Evolutionary conservation across 495 filamentous ascomycete species (phyloP).

Genomic region (Neurospora cerealis): DNA sequence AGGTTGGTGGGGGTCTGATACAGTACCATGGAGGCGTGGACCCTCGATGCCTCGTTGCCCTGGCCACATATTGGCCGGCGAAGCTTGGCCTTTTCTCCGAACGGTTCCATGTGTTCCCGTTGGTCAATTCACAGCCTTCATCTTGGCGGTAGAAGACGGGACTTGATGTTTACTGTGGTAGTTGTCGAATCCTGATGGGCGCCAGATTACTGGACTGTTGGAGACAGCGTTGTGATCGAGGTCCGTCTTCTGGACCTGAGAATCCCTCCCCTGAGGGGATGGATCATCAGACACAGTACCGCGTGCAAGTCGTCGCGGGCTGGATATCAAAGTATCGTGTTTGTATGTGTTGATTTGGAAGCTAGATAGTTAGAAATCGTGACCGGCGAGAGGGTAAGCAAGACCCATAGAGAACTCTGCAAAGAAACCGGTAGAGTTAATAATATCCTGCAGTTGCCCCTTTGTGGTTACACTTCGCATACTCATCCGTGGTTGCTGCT

Average conservation of each 20-base stretch:
- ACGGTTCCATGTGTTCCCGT: neutral
- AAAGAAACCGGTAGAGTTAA: neutral
- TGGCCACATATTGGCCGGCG: neutral
- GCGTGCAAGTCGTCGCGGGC: neutral
- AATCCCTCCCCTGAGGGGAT: neutral
- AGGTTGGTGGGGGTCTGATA: neutral
- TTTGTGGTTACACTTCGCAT: neutral
- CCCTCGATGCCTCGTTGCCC: neutral
- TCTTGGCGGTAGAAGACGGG: neutral
- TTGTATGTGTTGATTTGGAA: neutral
- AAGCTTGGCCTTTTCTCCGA: neutral
- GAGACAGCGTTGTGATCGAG: neutral
- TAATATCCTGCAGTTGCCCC: neutral
- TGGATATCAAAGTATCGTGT: neutral
- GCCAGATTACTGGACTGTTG: neutral
- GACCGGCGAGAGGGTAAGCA: neutral
- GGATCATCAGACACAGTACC: neutral
- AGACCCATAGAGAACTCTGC: neutral
- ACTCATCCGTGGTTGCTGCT: neutral
- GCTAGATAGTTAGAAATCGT: neutral
- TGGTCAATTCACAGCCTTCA: neutral
- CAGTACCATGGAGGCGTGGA: neutral
- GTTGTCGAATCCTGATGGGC: neutral
- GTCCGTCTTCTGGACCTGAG: neutral
- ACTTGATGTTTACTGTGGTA: neutral